These are phyloP conservation scores for Apiospora rasikravindrae DNA, from an alignment of 2,329 filamentous ascomycete genomes.

Conservation along the genomic window DNA sequence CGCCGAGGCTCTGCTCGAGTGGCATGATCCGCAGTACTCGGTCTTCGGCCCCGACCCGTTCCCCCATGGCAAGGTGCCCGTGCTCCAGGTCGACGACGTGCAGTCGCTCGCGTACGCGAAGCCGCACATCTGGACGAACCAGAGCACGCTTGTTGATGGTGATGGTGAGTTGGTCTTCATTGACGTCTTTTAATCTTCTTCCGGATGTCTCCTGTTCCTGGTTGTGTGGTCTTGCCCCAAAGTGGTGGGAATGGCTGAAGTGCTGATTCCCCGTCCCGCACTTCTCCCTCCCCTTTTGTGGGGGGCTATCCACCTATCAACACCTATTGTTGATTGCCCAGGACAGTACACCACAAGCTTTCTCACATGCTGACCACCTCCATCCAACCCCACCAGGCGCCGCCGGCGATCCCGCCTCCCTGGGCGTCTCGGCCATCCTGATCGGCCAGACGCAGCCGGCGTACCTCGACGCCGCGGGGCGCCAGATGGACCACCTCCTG, in stretches of 20 bases:
- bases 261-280: background rate
- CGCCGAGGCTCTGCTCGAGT: conserved; percentile 33
- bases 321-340: background rate
- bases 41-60: conserved; percentile 34
- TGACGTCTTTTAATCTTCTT: background rate
- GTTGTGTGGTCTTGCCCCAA: background rate
- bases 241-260: background rate
- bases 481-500: conserved; percentile 48
- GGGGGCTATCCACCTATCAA: background rate
- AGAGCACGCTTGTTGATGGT: conserved; percentile 30
- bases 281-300: background rate
- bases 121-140: conserved; percentile 31
- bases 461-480: conserved; percentile 44
- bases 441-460: conserved; percentile 41
- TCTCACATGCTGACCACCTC: background rate
- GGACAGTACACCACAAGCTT: background rate
- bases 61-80: conserved; percentile 42
- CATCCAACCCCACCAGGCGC: conserved; percentile 34
- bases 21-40: conserved; percentile 31
- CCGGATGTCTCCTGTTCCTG: too few species aligned
- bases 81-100: conserved; percentile 35
- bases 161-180: conserved; percentile 27
- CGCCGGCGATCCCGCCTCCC: conserved; percentile 49
- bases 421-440: conserved; percentile 50
- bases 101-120: conserved; percentile 31